Evolutionary conservation across 1,139 yeast species (phyloP).

Genomic region (Candida sp.): DNA sequence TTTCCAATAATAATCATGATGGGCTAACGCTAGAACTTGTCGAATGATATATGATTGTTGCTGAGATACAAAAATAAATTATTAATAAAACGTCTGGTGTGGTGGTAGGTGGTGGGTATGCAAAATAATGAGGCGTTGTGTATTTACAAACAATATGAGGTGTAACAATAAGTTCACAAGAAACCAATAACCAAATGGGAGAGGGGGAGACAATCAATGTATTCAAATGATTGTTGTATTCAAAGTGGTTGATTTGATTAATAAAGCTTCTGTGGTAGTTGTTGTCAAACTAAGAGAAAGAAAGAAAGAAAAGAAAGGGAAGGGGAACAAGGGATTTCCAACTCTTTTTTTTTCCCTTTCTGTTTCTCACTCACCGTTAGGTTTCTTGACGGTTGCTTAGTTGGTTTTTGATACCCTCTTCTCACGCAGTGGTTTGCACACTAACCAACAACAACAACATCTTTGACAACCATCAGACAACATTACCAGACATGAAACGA

Average conservation of each 20-base stretch:
- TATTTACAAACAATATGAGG: neutral
- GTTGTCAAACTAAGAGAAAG: too few relatives aligned
- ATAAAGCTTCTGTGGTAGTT: neutral
- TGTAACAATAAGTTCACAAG: too few relatives aligned
- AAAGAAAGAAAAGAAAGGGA: neutral
- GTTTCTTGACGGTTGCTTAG: neutral
- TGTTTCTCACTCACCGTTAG: neutral
- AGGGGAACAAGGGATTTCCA: constrained; percentile 1
- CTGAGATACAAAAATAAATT: neutral
- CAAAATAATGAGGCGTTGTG: neutral
- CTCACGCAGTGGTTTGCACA: neutral
- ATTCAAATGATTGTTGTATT: neutral
- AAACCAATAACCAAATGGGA: too few relatives aligned
- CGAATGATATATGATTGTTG: neutral
- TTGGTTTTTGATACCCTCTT: neutral
- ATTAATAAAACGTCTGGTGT: neutral
- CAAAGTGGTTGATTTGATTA: neutral
- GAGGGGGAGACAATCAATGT: neutral
- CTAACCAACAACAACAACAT: neutral
- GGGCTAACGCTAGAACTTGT: neutral
- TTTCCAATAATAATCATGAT: constrained; percentile 36
- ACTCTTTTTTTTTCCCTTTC: neutral
- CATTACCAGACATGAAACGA: neutral
- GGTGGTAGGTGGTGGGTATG: neutral
- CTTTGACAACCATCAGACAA: too few relatives aligned